Conservation (phyloP, 2,329 filamentous ascomycete species). For the Cryphonectria parasitica region DNA sequence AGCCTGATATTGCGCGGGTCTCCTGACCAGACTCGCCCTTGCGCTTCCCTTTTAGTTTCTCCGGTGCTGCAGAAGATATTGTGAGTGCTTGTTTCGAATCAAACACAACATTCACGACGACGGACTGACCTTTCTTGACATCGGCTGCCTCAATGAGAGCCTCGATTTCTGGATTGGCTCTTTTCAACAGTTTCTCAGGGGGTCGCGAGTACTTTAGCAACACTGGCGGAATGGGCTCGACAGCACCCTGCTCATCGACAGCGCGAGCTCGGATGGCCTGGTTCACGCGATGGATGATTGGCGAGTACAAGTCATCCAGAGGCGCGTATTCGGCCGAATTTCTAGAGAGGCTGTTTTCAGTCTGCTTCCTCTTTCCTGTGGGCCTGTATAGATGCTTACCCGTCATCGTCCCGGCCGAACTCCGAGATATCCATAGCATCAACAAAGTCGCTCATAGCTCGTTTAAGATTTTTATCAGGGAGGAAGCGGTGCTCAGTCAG, state of each 20-base stretch:
- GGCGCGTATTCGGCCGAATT: constrained; percentile 68
- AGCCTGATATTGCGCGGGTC: constrained; percentile 73
- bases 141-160: constrained; percentile 70
- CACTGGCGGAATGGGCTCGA: constrained; percentile 65
- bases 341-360: constrained; percentile 28
- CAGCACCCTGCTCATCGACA: constrained; percentile 67
- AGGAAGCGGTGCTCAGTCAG: constrained; percentile 83
- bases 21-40: constrained; percentile 68
- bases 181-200: constrained; percentile 66
- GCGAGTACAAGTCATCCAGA: constrained; percentile 82
- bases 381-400: constrained; percentile 50
- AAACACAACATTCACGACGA: background rate
- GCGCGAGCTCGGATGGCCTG: constrained; percentile 84
- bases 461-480: constrained; percentile 71
- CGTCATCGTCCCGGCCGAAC: constrained; percentile 74
- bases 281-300: constrained; percentile 84
- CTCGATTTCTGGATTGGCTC: constrained; percentile 61
- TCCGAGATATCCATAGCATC: constrained; percentile 87
- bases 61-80: constrained; percentile 61
- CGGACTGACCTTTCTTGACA: constrained; percentile 75
- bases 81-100: background rate
- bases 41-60: constrained; percentile 76
- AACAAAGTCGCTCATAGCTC: constrained; percentile 89
- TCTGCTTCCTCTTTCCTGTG: background rate
- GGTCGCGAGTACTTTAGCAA: constrained; percentile 75